These are phyloP conservation scores for Jamesozyma piceae DNA, from an alignment of 805 yeast species.

Conservation along the genomic window DNA sequence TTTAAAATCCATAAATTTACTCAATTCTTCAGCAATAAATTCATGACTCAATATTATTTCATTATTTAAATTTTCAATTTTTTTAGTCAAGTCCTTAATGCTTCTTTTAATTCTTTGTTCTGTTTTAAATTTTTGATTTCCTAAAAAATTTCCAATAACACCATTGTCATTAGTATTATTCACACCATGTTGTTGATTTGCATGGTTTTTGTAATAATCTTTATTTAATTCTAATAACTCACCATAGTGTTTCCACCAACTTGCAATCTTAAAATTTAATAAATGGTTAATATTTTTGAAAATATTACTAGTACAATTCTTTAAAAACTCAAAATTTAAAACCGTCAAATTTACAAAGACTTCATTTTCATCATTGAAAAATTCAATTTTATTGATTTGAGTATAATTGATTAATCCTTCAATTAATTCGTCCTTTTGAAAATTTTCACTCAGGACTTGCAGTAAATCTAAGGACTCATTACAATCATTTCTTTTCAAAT, in stretches of 20 bases:
- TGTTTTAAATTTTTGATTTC: conserved; percentile 39
- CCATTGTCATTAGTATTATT: conserved; percentile 12
- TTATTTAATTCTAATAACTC: conserved; percentile 33
- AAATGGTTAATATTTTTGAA: conserved; percentile 27
- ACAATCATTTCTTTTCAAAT: conserved; percentile 16
- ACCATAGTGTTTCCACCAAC: conserved; percentile 40
- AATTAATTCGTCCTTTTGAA: neutral
- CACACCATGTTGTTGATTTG: conserved; percentile 5
- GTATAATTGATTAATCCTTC: neutral
- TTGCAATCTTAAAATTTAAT: conserved; percentile 28
- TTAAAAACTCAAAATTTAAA: conserved; percentile 10
- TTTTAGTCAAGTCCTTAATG: conserved; percentile 34
- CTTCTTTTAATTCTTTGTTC: conserved; percentile 35
- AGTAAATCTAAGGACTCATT: conserved; percentile 6
- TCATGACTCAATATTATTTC: conserved; percentile 52
- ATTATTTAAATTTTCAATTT: conserved; percentile 35
- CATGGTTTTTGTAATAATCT: conserved; percentile 25
- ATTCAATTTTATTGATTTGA: neutral
- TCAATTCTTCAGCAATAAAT: conserved; percentile 50
- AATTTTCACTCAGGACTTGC: conserved; percentile 2
- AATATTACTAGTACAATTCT: conserved; percentile 18
- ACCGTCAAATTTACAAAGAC: neutral
- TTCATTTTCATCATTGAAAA: conserved; percentile 1
- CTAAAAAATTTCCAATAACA: conserved; percentile 14
- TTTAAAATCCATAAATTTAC: conserved; percentile 47